Evolutionary conservation across 805 yeast species (phyloP), one percentile per base, ranked within the genome.

Genomic region (Monosporozyma unispora): DNA sequence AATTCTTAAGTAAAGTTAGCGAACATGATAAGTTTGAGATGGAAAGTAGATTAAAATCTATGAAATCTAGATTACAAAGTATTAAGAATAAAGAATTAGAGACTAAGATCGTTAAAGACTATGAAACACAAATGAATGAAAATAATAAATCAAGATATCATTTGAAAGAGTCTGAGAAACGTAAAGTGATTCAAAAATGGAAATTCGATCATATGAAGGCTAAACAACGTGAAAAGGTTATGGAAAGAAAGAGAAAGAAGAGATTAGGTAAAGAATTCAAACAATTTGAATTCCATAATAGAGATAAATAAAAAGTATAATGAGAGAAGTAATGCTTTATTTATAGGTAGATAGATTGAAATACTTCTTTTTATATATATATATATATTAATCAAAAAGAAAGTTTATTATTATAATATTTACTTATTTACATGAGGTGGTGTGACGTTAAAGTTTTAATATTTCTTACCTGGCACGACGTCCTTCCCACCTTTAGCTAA

Each of bases 241-340:
- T 86, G 79, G 93, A 85, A 70, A 80, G 91, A 70, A 89, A 82
- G 80, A 80, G 91, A 66, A 86, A 82, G 85, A 84, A 79, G 76
- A 79, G 81, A 71, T 72, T 82, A 69, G 90, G 96, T 64, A 80
- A 82, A 69, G 95, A 87, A 67, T 82, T 88, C 74, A 75, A 64
- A 54, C 73, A 71, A 57, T 64, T 74, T 56, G 76, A 72, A 51
- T 73, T 73, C 45, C 70, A 68, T 49, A 37, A 31, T 22, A 42
- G 50, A 27, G 40, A 23, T 19, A 41, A 28, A 29, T 37, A 44
- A 4, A 21, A n/a, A n/a, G n/a, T n/a, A n/a, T n/a, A n/a, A n/a
- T n/a, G n/a, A n/a, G n/a, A n/a, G n/a, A n/a, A n/a, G n/a, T n/a
- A n/a, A n/a, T n/a, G n/a, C n/a, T n/a, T n/a, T n/a, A n/a, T n/a